These are phyloP conservation scores for Phaffomyces antillensis DNA, from an alignment of 805 yeast species.

Conservation along the genomic window DNA sequence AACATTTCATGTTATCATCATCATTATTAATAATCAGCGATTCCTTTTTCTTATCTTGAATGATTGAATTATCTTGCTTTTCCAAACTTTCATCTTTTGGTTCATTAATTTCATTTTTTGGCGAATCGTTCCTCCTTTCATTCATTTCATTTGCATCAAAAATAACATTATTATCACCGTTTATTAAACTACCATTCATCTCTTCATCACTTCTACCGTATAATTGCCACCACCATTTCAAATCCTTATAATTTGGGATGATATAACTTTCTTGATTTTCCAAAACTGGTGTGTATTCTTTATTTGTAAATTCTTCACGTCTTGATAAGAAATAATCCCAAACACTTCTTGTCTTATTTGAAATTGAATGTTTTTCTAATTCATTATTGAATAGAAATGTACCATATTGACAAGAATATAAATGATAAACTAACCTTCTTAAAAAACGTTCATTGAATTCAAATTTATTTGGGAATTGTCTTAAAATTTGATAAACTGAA, in stretches of 20 bases:
- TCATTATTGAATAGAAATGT: slow-evolving; percentile 78
- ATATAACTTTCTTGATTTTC: slow-evolving; percentile 27
- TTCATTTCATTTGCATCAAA: slow-evolving; percentile 1
- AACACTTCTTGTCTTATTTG: slow-evolving; percentile 61
- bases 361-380: slow-evolving; percentile 43
- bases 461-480: slow-evolving; percentile 66
- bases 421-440: slow-evolving; percentile 77
- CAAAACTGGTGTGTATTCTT: slow-evolving; percentile 29
- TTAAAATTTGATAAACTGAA: slow-evolving; percentile 70
- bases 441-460: slow-evolving; percentile 87
- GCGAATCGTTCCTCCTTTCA: neutral
- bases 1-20: slow-evolving; percentile 8
- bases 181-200: slow-evolving; percentile 34
- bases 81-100: neutral
- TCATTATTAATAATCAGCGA: neutral
- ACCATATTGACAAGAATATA: slow-evolving; percentile 93
- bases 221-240: slow-evolving; percentile 87
- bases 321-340: slow-evolving; percentile 93
- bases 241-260: slow-evolving; percentile 52
- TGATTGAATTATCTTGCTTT: neutral
- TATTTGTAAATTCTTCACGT: slow-evolving; percentile 58
- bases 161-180: neutral
- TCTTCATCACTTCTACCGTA: slow-evolving; percentile 72
- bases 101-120: neutral
- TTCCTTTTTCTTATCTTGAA: neutral